Evolutionary conservation across 768 basidiomycete genomes (phyloP).

Genomic region (Suillus decipiens): DNA sequence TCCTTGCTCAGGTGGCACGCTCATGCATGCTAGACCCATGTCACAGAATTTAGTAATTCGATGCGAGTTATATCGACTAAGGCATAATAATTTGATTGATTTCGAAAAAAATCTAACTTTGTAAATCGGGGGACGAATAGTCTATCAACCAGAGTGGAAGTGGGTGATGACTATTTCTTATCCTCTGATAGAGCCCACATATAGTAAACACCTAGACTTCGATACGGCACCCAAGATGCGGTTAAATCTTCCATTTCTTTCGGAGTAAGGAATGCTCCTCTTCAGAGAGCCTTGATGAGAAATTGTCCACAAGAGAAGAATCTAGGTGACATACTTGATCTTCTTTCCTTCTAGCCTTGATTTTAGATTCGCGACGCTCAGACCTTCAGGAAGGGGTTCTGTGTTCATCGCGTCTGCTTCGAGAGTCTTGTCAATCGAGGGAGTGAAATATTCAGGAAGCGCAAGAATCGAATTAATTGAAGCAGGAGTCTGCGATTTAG

Average conservation of each 20-base stretch:
- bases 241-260: slow-evolving; percentile 82
- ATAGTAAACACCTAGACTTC: slow-evolving; percentile 86
- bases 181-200: slow-evolving; percentile 80
- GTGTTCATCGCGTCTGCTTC: slow-evolving; percentile 35
- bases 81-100: too few species aligned
- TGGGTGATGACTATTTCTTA: neutral
- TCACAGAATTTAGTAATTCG: neutral
- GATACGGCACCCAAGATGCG: slow-evolving; percentile 76
- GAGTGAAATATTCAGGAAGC: slow-evolving; percentile 64
- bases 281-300: slow-evolving; percentile 30
- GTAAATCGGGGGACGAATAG: too few species aligned
- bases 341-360: slow-evolving; percentile 67
- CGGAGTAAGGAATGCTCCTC: slow-evolving; percentile 75
- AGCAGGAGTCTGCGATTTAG: neutral
- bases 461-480: slow-evolving; percentile 26
- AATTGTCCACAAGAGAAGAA: slow-evolving; percentile 8
- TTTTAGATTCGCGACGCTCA: slow-evolving; percentile 59
- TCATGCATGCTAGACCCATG: neutral
- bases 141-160: too few species aligned
- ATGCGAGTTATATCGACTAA: too few species aligned
- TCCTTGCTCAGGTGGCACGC: neutral
- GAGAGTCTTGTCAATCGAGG: slow-evolving; percentile 61
- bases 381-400: slow-evolving; percentile 55
- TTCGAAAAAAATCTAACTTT: too few species aligned
- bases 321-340: slow-evolving; percentile 54